Conservation (phyloP, 495 filamentous ascomycete genomes). For the Antarctomyces pellizariae region DNA sequence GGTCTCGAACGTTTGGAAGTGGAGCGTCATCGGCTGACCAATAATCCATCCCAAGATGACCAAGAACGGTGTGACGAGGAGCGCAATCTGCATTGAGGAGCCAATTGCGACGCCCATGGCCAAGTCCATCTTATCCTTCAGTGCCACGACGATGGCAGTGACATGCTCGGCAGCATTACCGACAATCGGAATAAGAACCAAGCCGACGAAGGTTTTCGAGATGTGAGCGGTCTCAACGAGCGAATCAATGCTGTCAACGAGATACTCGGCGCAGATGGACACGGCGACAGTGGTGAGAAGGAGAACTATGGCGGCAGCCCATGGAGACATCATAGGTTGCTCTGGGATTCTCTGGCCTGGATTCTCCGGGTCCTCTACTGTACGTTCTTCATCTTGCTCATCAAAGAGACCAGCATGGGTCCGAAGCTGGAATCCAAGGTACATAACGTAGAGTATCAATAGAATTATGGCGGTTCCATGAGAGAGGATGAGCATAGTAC, state of each 20-base stretch:
- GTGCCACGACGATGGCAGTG: slow-evolving; percentile 75
- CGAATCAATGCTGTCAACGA: slow-evolving; percentile 80
- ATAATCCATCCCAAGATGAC: slow-evolving; percentile 88
- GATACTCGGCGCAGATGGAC: slow-evolving; percentile 79
- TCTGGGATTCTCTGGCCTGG: slow-evolving; percentile 19
- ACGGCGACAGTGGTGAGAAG: slow-evolving; percentile 61
- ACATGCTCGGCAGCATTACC: slow-evolving; percentile 96
- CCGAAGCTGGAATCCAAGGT: slow-evolving; percentile 73
- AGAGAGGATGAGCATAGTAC: slow-evolving; percentile 61
- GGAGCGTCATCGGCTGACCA: slow-evolving; percentile 61
- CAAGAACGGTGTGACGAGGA: slow-evolving; percentile 75
- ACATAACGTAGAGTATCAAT: slow-evolving; percentile 68
- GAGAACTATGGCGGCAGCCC: slow-evolving; percentile 48
- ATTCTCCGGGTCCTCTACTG: slow-evolving; percentile 16
- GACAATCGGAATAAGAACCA: slow-evolving; percentile 88
- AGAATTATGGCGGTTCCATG: slow-evolving; percentile 81
- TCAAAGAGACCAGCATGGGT: slow-evolving; percentile 70
- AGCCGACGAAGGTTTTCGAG: slow-evolving; percentile 88
- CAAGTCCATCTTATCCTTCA: slow-evolving; percentile 94
- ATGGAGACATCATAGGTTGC: slow-evolving; percentile 37
- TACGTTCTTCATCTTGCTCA: slow-evolving; percentile 24
- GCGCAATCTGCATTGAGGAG: slow-evolving; percentile 80
- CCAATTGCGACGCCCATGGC: slow-evolving; percentile 89
- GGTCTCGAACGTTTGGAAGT: slow-evolving; percentile 85
- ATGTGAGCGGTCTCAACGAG: slow-evolving; percentile 67